Evolutionary conservation across 129 eudicot species (phyloP).

Genomic region (Centrapalus pauciflorus): DNA sequence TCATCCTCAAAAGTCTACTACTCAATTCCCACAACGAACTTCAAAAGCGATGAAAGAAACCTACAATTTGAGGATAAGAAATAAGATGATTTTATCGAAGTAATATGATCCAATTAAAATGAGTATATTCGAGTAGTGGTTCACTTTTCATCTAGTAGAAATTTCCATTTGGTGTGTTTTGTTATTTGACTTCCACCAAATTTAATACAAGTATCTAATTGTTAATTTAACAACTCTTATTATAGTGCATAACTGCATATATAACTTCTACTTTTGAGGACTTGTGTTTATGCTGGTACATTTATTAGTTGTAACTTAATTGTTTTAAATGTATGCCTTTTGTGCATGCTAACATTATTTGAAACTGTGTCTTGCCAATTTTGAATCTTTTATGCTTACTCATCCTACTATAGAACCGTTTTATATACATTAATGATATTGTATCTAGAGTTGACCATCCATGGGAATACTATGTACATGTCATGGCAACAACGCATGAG

Average conservation of each 20-base stretch:
- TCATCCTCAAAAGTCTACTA: neutral
- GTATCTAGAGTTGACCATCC: neutral
- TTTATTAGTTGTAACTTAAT: neutral
- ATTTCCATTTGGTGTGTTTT: neutral
- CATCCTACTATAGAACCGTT: neutral
- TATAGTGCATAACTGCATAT: neutral
- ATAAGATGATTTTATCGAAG: neutral
- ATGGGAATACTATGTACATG: neutral
- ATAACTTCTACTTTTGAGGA: neutral
- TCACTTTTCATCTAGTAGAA: neutral
- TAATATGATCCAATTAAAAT: neutral
- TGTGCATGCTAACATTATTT: neutral
- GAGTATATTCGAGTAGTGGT: neutral
- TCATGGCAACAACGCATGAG: neutral
- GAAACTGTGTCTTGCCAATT: neutral
- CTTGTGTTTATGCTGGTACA: neutral
- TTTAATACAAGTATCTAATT: too few relatives aligned
- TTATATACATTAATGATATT: too few relatives aligned
- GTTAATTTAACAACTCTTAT: neutral
- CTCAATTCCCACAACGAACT: neutral
- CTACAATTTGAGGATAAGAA: neutral
- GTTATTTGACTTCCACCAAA: neutral
- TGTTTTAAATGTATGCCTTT: neutral
- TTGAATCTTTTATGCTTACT: neutral
- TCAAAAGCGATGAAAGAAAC: too few relatives aligned